A percentile compares a stretch with the other conserved stretches of the same genome.
Evolutionary conservation across 345 rosid genomes (phyloP).

Genomic region (Eucalyptus lansdowneana): DNA sequence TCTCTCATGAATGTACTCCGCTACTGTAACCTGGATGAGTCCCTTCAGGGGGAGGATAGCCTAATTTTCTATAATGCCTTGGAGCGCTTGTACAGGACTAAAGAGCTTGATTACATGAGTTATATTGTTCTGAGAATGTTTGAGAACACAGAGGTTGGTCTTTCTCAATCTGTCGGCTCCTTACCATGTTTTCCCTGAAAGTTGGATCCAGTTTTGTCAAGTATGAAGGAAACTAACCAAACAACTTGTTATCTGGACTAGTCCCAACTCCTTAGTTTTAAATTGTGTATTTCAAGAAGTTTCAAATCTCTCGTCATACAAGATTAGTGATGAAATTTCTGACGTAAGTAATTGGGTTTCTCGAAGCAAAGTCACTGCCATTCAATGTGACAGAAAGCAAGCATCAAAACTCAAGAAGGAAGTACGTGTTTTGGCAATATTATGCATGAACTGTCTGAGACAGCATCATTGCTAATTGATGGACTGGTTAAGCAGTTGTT

Average conservation of each 20-base stretch:
- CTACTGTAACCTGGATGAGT: conserved; percentile 91
- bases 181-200: background rate
- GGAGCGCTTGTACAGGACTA: conserved; percentile 74
- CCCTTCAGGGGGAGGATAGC: conserved; percentile 92
- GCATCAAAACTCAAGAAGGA: background rate
- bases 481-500: background rate
- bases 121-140: conserved; percentile 84
- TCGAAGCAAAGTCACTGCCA: background rate
- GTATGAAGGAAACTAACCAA: background rate
- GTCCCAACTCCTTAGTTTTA: background rate
- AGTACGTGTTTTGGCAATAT: background rate
- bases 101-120: conserved; percentile 99
- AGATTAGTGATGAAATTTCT: background rate
- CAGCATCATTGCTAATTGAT: background rate
- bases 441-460: background rate
- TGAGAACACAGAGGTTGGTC: conserved; percentile 75
- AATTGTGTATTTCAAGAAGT: background rate
- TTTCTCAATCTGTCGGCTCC: background rate
- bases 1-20: conserved; percentile 94
- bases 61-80: conserved; percentile 63
- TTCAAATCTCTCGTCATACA: background rate
- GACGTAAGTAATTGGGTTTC: background rate
- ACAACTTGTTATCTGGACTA: background rate
- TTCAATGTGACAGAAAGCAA: background rate
- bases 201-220: background rate